Evolutionary conservation across 2,329 filamentous ascomycete genomes (phyloP), one percentile per base, ranked within the genome.

Genomic region (Diaporthe citri): DNA sequence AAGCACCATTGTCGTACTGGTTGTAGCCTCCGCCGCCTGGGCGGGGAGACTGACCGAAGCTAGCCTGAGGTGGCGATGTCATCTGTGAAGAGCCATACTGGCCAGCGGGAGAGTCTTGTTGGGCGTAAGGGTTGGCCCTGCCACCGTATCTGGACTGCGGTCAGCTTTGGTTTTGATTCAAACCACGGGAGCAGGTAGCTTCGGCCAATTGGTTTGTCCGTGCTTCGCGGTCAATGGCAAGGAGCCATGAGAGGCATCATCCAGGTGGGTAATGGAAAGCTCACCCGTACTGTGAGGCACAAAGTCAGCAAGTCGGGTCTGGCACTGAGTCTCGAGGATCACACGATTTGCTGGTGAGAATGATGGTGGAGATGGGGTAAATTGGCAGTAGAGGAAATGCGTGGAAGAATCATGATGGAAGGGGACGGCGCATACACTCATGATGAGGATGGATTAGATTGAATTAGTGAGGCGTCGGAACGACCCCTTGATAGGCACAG

Each of bases 91-190:
- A 81, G 39, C 83, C 84, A 72, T 86, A 86, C 34, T 84, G 82
- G 62, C 83, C 84, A 71, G 81, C 81, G 67, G 78, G 78, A 66
- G 79, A 78, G 48, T 82, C 83, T 76, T 86, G 85, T 80, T 92
- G 85, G 80, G 91, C 90, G 79, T 89, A 92, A 73, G 90, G 90
- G 83, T 92, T 91, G 76, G 84, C 82, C 78, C 84, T 84, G 74
- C 85, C 86, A 77, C 88, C 87, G 85, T 91, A 91, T 84, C 89
- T 92, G 80, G 48, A 76, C 57, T 69, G 59, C 25, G 64, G 82
- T 87, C 79, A 87, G 83, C 75, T 55, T 72, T 36, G 43, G 25
- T 28, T 20, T 10, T 17, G 34, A 10, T 28, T 3, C 17, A 22
- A 31, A 4, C 22, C 8, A 39, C 34, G 15, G n/a, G 10, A 41